Evolutionary conservation across 2,329 filamentous ascomycete species (phyloP).

Genomic region (Pseudogymnoascus sp.): DNA sequence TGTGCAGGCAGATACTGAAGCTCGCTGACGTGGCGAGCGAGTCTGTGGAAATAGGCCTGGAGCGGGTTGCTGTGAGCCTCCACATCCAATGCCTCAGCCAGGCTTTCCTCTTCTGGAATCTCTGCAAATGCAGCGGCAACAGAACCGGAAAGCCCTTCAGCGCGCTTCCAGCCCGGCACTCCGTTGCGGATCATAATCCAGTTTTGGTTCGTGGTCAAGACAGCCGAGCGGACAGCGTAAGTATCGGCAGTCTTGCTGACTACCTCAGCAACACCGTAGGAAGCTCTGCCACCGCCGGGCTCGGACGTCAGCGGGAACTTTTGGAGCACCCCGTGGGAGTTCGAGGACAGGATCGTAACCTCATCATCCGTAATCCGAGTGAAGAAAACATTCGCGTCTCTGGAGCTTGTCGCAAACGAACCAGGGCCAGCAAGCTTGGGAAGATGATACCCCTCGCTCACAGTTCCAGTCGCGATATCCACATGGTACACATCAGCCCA

Average conservation of each 20-base stretch:
- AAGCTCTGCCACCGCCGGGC: constrained; percentile 36
- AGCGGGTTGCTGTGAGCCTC: constrained; percentile 77
- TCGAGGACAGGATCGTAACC: constrained; percentile 64
- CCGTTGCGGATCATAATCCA: constrained; percentile 83
- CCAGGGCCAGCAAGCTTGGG: constrained; percentile 62
- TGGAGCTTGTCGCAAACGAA: constrained; percentile 69
- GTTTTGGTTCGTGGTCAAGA: constrained; percentile 59
- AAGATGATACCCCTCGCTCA: constrained; percentile 73
- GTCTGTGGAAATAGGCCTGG: constrained; percentile 78
- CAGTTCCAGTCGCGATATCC: constrained; percentile 57
- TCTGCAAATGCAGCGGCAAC: constrained; percentile 75
- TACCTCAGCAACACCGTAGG: constrained; percentile 74
- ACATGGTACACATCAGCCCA: constrained; percentile 84
- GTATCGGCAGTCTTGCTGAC: constrained; percentile 58
- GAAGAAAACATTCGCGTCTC: constrained; percentile 79
- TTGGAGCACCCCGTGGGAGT: constrained; percentile 66
- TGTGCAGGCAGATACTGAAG: constrained; percentile 68
- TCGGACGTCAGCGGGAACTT: constrained; percentile 56
- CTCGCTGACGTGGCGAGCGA: constrained; percentile 73
- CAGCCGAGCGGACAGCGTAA: constrained; percentile 70
- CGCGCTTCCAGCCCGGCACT: constrained; percentile 67
- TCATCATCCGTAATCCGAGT: constrained; percentile 71
- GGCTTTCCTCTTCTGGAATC: constrained; percentile 60
- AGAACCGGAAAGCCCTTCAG: constrained; percentile 74
- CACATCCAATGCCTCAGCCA: constrained; percentile 73